Conservation (phyloP, 805 yeast genomes). For the Candida orba region DNA sequence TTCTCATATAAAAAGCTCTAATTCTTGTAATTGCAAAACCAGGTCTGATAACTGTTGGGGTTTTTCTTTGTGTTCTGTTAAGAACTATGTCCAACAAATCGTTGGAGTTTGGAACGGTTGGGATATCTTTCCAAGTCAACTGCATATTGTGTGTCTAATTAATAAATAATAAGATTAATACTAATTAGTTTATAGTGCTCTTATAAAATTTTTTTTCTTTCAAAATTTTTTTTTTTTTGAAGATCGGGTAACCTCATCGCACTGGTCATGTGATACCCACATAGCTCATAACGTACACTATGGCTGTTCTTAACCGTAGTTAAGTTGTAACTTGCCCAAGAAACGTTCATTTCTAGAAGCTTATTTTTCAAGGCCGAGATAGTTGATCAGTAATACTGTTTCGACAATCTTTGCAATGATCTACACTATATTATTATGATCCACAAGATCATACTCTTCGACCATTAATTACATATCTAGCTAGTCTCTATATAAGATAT, state of each 20-base stretch:
- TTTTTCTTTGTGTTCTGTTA: slow-evolving; percentile 96
- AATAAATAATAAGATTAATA: not conserved
- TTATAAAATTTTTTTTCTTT: not conserved
- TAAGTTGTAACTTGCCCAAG: no score
- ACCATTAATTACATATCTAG: no score
- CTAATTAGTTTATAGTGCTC: not conserved
- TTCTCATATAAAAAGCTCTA: slow-evolving; percentile 96
- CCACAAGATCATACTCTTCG: no score
- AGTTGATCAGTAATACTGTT: no score
- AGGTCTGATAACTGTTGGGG: slow-evolving; percentile 97
- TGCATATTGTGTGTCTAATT: slow-evolving; percentile 55
- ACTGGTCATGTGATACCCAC: not conserved
- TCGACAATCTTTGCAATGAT: no score
- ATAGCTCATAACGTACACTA: not conserved
- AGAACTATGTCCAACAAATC: slow-evolving; percentile 94
- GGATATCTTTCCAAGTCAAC: slow-evolving; percentile 97
- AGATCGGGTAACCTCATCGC: not conserved
- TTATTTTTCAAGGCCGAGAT: no score
- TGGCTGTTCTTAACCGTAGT: no score
- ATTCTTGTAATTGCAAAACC: slow-evolving; percentile 96
- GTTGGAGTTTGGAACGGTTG: slow-evolving; percentile 85
- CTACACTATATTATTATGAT: no score
- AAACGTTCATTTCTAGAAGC: no score
- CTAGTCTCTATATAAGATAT: no score
- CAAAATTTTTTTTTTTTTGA: not conserved